Base-by-base conservation (phyloP, 768 basidiomycete species). In the Collybia mongolica region DNA sequence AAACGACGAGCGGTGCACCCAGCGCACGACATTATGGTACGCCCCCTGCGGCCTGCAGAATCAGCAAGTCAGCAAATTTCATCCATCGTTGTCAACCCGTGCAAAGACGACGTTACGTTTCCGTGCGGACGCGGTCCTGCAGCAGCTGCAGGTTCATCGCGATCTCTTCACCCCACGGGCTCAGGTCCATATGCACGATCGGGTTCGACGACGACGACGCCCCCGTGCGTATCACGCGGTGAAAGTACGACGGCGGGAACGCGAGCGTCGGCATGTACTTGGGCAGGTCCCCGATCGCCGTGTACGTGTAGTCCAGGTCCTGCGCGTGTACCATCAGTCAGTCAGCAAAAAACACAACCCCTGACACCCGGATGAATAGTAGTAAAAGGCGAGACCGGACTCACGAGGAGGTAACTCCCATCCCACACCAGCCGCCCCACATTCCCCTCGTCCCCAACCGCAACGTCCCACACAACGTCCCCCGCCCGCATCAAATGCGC, bases 161-260 rank as follows among this genome's bases (percentile, higher is more conserved):
- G 52, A 93, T 82, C 68, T 93, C 86, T 41, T 82, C 81, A 2
- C 82, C 88, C 88, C 90, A 93, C 2, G 88, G 86, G 22, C 76
- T 70, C 24, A 93, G 66, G 66, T 94, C 88, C 52, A 93, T 66
- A 62, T 90, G 84, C 14, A 78, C 77, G 35, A 93, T 75, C 0
- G 81, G 84, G 58, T 86, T 85, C 18, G 73, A 76, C 12, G 72
- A 70, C 14, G 60, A 60, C 32, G 32, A 14, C 14, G 76, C 64
- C 14, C 83, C 80, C 0, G 82, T 84, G 17, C 89, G 81, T 49
- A 94, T 82, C 39, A 92, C 87, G 35, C 87, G 82, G 64, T 93
- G 89, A 74, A 93, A 94, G 68, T 93, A 93, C 18, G 91, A 92
- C 1, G 92, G 92, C 15, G 92, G 78, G 62, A 92, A 90, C 1